phyloP scores from a whole-genome alignment of 2,329 filamentous ascomycete genomes.

The Stagonosporopsis chrysanthemi region DNA sequence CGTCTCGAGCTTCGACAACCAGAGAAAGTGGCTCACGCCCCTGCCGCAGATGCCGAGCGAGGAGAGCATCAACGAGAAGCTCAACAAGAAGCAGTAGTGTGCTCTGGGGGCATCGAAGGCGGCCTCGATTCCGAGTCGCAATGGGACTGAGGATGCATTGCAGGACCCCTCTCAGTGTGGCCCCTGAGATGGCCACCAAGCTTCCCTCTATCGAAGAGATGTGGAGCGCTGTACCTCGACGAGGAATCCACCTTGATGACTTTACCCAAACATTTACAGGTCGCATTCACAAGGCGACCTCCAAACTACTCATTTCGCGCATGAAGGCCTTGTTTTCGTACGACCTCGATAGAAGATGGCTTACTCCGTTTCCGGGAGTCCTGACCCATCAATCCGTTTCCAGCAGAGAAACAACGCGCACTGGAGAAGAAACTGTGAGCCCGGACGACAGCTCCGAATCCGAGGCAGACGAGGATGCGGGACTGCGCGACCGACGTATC shows the following conservation, averaged over 20 bases:
- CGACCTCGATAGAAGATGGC: not conserved
- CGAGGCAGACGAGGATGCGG: not conserved
- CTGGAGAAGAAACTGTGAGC: not conserved
- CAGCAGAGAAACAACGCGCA: not conserved
- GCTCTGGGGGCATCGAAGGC: not conserved
- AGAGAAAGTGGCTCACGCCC: conserved; percentile 40
- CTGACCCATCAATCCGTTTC: not conserved
- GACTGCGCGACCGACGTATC: no score
- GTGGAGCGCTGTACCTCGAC: not conserved
- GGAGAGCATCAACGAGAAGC: conserved; percentile 34
- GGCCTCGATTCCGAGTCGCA: not conserved
- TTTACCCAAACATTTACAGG: not conserved
- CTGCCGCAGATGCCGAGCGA: conserved; percentile 42
- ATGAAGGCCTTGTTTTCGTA: not conserved
- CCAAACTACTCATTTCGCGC: not conserved
- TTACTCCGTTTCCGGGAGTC: not conserved
- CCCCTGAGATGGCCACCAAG: not conserved
- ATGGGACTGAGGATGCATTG: not conserved
- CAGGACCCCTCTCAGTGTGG: not conserved
- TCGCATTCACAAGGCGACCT: not conserved
- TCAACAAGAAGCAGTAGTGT: conserved; percentile 13
- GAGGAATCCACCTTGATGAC: not conserved
- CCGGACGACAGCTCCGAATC: not conserved
- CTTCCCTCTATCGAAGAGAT: not conserved
- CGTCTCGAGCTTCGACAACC: conserved; percentile 43